Conservation (phyloP, 345 rosid genomes). For the Acer campestre region DNA sequence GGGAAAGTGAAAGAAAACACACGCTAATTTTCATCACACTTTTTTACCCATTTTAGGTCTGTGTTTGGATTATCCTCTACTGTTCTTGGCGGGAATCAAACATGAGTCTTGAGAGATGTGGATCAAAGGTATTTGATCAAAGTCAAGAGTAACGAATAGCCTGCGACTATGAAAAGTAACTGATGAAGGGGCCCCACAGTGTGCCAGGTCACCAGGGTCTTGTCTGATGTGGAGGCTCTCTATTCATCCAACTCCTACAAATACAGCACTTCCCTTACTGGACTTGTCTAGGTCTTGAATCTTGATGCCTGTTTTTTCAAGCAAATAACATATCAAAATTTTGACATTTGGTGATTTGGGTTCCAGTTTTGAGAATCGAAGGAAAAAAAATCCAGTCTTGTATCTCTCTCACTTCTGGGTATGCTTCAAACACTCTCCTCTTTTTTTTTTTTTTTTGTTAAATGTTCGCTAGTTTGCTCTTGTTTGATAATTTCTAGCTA, state of each 20-base stretch:
- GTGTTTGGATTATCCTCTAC: background rate
- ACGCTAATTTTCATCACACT: background rate
- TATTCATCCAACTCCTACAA: background rate
- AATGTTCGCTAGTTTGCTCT: background rate
- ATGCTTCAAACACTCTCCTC: background rate
- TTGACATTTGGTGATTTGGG: background rate
- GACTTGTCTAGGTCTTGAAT: background rate
- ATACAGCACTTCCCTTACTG: background rate
- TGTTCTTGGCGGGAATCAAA: constrained; percentile 25
- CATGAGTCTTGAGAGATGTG: background rate
- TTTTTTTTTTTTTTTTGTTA: background rate
- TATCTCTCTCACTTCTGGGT: background rate
- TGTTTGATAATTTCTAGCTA: background rate
- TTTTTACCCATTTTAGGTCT: background rate
- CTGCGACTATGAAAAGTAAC: background rate
- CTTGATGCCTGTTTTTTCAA: no score
- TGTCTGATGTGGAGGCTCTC: background rate
- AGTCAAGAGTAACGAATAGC: background rate
- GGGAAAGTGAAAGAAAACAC: background rate
- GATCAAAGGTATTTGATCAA: background rate
- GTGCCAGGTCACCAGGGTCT: constrained; percentile 13
- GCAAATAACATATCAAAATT: background rate
- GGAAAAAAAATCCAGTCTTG: background rate
- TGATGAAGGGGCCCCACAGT: background rate
- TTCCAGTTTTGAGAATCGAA: background rate